Percentiles rank a stretch among this genome's conserved stretches.
Conservation (phyloP, 1,139 yeast genomes). For the Arxiozyma slooffiae region DNA sequence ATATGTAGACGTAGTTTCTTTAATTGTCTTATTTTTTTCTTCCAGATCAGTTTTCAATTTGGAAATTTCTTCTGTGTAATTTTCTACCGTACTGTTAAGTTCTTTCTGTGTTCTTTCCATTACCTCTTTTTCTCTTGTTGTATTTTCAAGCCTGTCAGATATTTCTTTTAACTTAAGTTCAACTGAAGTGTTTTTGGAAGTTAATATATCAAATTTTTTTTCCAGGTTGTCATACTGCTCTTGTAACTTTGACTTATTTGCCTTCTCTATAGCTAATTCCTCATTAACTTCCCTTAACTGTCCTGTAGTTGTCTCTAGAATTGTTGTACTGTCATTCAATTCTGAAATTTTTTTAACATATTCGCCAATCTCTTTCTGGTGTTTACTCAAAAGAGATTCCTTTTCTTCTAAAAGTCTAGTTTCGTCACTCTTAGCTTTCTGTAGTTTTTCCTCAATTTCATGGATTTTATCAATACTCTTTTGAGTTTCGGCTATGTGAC, state of each 20-base stretch:
- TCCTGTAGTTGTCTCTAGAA: not conserved
- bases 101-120: conserved; percentile 15
- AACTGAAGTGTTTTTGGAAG: conserved; percentile 1
- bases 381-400: not conserved
- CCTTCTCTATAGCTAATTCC: not conserved
- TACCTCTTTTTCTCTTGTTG: conserved; percentile 5
- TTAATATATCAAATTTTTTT: not conserved
- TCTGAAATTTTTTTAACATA: not conserved
- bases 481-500: not conserved
- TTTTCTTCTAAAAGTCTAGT: not conserved
- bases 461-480: conserved; percentile 1
- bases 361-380: conserved; percentile 1
- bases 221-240: conserved; percentile 12
- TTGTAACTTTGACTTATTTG: not conserved
- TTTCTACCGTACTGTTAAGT: conserved; percentile 7
- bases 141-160: conserved; percentile 8
- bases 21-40: not conserved
- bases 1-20: not conserved
- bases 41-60: not conserved
- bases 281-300: conserved; percentile 7
- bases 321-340: not conserved
- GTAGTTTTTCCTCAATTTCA: not conserved
- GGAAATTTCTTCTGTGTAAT: not conserved
- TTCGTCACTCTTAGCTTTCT: not conserved
- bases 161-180: conserved; percentile 7